Percentiles rank a stretch among this genome's conserved stretches.
These are phyloP conservation scores for Spizellomyces punctatus DNA, from an alignment of 192 early-diverging fungal genomes.

Conservation along the genomic window DNA sequence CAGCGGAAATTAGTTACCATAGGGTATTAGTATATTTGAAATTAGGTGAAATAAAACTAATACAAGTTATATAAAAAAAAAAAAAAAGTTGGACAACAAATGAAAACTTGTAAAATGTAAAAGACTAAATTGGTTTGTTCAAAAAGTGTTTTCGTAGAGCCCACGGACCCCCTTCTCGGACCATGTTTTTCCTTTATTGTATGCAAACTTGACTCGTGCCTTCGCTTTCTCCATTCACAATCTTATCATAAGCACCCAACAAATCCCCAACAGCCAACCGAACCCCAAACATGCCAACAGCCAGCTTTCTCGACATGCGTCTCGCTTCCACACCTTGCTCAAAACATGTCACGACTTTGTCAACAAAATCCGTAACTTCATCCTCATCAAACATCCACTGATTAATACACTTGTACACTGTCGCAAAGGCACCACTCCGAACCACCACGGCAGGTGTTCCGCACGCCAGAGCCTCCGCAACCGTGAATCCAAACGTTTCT, in stretches of 20 bases:
- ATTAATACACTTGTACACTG: conserved; percentile 50
- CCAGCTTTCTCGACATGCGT: conserved; percentile 31
- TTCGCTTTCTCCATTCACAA: conserved; percentile 20
- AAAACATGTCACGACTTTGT: conserved; percentile 23
- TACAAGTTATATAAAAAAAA: too few relatives aligned
- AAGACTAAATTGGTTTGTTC: too few relatives aligned
- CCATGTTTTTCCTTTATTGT: too few relatives aligned
- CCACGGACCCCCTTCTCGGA: too few relatives aligned
- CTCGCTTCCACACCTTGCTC: conserved; percentile 22
- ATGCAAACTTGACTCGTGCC: background rate
- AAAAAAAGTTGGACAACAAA: too few relatives aligned
- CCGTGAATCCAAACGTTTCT: conserved; percentile 62
- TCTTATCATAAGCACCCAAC: conserved; percentile 39
- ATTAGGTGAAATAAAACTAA: too few relatives aligned
- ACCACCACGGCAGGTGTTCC: conserved; percentile 52
- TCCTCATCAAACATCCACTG: conserved; percentile 55
- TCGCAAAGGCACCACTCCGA: conserved; percentile 45
- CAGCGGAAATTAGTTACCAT: too few relatives aligned
- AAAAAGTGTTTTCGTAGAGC: too few relatives aligned
- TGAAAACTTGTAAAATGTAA: too few relatives aligned
- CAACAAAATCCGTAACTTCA: conserved; percentile 45
- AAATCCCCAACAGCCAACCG: conserved; percentile 40
- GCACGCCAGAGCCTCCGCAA: conserved; percentile 58
- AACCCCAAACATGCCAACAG: conserved; percentile 41
- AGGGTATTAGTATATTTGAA: too few relatives aligned